Conservation (phyloP, 164 flowering plant genomes). For the Cinnamomum chago region DNA sequence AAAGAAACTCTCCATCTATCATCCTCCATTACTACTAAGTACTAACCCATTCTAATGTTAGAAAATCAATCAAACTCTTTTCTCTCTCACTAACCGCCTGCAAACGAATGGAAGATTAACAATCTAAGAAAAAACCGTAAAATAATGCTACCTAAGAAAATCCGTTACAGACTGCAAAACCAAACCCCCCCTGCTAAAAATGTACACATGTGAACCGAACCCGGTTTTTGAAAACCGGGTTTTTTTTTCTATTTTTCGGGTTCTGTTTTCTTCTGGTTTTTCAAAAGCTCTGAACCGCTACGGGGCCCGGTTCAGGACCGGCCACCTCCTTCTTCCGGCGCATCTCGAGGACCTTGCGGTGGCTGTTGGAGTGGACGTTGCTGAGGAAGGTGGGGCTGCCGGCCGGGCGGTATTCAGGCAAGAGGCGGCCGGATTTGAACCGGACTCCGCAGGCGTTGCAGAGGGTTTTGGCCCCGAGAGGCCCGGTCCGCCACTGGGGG, state of each 20-base stretch:
- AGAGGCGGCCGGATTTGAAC: constrained; percentile 82
- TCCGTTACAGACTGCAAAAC: constrained; percentile 14
- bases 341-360: constrained; percentile 79
- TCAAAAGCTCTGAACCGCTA: constrained; percentile 34
- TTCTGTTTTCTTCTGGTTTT: neutral
- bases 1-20: neutral
- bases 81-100: neutral
- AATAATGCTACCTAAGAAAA: neutral
- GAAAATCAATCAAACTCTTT: too few species aligned
- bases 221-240: neutral
- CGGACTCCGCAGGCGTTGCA: constrained; percentile 97
- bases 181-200: constrained; percentile 9
- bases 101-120: neutral
- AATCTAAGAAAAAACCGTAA: neutral
- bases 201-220: constrained; percentile 17
- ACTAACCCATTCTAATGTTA: too few species aligned
- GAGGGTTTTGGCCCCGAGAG: constrained; percentile 75
- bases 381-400: constrained; percentile 74
- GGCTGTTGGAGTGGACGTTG: constrained; percentile 73
- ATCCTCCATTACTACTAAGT: too few species aligned
- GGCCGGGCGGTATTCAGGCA: constrained; percentile 87
- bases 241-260: neutral
- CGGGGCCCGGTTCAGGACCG: constrained; percentile 18
- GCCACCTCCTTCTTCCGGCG: constrained; percentile 50
- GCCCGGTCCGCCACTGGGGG: constrained; percentile 95